Evolutionary conservation across 495 filamentous ascomycete genomes (phyloP).

Genomic region (Glonium stellatum): DNA sequence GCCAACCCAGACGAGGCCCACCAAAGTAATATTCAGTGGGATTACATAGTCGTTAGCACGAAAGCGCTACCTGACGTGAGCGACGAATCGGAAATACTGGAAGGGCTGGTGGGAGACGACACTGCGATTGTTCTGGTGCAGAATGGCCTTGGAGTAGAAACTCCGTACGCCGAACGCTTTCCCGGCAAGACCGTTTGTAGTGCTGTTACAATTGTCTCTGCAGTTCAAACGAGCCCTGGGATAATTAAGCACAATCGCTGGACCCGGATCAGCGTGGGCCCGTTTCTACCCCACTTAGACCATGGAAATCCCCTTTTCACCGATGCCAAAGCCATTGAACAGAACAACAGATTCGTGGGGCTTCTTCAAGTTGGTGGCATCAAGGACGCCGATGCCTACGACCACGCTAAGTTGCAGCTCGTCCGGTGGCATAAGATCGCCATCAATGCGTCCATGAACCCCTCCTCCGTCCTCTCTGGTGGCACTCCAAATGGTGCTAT

Average conservation of each 20-base stretch:
- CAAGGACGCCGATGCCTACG: slow-evolving; percentile 40
- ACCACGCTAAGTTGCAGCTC: slow-evolving; percentile 47
- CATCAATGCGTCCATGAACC: slow-evolving; percentile 60
- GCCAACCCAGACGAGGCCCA: slow-evolving; percentile 32
- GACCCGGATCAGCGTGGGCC: slow-evolving; percentile 53
- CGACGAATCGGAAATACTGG: slow-evolving; percentile 35
- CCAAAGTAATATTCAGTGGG: slow-evolving; percentile 24
- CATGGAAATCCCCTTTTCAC: slow-evolving; percentile 1
- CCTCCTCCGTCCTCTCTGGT: slow-evolving; percentile 51
- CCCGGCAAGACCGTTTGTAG: slow-evolving; percentile 50
- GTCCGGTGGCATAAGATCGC: slow-evolving; percentile 60
- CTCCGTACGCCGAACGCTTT: slow-evolving; percentile 51
- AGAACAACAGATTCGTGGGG: slow-evolving; percentile 30
- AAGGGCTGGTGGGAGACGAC: slow-evolving; percentile 28
- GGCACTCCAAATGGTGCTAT: slow-evolving; percentile 45
- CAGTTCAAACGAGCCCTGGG: slow-evolving; percentile 45
- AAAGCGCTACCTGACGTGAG: slow-evolving; percentile 36
- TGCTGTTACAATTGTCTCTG: slow-evolving; percentile 53
- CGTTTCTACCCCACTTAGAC: slow-evolving; percentile 39
- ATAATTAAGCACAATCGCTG: slow-evolving; percentile 53
- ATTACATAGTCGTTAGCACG: slow-evolving; percentile 36
- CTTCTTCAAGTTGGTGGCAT: slow-evolving; percentile 41
- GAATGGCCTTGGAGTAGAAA: slow-evolving; percentile 65
- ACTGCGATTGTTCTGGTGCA: slow-evolving; percentile 57
- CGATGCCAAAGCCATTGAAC: slow-evolving; percentile 11